A percentile compares a stretch with the other conserved stretches of the same genome.
phyloP scores from a whole-genome alignment of 2,329 filamentous ascomycete genomes.

The Alternaria hordeiaustralica region DNA sequence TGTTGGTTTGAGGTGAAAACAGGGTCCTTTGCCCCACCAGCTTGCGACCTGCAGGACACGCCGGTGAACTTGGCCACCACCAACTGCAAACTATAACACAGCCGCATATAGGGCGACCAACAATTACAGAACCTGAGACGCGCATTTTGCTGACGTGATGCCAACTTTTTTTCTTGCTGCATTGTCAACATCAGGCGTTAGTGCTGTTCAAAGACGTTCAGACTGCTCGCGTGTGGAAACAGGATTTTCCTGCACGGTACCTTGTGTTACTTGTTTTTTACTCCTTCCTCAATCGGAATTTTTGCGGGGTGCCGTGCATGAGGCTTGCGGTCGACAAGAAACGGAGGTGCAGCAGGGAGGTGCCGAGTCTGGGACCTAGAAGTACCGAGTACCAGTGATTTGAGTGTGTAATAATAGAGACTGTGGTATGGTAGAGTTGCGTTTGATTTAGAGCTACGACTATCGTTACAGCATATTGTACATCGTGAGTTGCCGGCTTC shows the following conservation, averaged over 20 bases:
- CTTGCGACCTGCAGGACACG: not conserved
- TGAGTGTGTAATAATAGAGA: not conserved
- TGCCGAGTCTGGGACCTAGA: not conserved
- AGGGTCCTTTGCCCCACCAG: not conserved
- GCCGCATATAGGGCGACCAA: not conserved
- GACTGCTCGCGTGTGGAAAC: not conserved
- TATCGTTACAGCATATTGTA: not conserved
- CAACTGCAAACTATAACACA: not conserved
- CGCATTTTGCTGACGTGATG: not conserved
- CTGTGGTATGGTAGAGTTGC: not conserved
- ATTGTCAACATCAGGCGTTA: not conserved
- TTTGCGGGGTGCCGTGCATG: not conserved
- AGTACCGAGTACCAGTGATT: not conserved
- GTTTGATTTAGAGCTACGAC: not conserved
- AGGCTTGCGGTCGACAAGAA: not conserved
- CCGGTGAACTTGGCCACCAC: not conserved
- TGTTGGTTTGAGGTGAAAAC: not conserved
- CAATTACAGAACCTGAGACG: not conserved
- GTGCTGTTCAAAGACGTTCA: not conserved
- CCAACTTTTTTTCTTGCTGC: not conserved
- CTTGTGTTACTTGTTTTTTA: not conserved
- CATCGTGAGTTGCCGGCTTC: not conserved
- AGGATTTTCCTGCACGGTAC: not conserved
- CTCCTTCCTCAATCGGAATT: not conserved
- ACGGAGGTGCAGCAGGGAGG: not conserved